phyloP scores from a whole-genome alignment of 2,329 filamentous ascomycete species.

The Microsporum audouinii region DNA sequence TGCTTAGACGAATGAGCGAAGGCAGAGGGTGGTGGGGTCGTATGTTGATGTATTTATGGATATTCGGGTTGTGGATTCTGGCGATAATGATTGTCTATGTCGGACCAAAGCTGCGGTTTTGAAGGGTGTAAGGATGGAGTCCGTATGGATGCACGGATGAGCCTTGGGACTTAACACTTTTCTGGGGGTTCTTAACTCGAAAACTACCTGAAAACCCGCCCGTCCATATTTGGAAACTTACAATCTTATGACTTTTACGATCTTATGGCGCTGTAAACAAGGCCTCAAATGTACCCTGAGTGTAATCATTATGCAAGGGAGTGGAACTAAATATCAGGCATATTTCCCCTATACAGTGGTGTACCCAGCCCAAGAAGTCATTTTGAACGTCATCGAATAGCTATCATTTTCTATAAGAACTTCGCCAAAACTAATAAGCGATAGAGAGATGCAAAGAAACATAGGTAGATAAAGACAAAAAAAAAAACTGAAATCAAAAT shows the following conservation, averaged over 20 bases:
- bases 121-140: constrained; percentile 13
- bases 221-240: too few relatives aligned
- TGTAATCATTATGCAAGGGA: too few relatives aligned
- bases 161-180: background rate
- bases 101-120: constrained; percentile 80
- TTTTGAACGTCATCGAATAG: constrained; percentile 1
- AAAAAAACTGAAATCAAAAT: background rate
- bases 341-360: background rate
- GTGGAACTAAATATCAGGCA: too few relatives aligned
- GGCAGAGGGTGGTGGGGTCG: constrained; percentile 78
- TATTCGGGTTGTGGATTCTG: constrained; percentile 68
- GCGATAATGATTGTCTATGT: constrained; percentile 73
- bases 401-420: constrained; percentile 11
- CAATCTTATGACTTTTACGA: too few relatives aligned
- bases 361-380: background rate
- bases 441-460: constrained; percentile 2
- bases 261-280: too few relatives aligned
- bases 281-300: too few relatives aligned
- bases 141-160: too few relatives aligned
- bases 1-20: constrained; percentile 68
- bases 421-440: constrained; percentile 7
- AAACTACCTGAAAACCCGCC: too few relatives aligned
- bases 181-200: too few relatives aligned
- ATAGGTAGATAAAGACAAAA: background rate
- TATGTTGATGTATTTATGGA: constrained; percentile 72